Evolutionary conservation across 2,329 filamentous ascomycete species (phyloP).

Genomic region (Fusarium ambrosium): DNA sequence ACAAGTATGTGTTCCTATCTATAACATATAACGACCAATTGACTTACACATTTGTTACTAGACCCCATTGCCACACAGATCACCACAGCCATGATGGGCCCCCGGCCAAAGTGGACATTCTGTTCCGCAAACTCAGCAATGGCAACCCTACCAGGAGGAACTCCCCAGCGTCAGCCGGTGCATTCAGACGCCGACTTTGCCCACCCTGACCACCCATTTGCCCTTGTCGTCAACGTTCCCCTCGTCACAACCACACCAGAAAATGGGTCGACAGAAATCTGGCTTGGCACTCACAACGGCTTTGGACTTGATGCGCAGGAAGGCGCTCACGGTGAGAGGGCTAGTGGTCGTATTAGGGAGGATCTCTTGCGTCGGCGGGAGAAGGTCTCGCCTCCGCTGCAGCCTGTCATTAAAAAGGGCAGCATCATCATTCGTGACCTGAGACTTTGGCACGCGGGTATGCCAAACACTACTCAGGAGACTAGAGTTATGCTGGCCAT

Average conservation of each 20-base stretch:
- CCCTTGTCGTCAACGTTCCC: slow-evolving; percentile 67
- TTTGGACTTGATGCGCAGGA: slow-evolving; percentile 58
- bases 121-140: slow-evolving; percentile 70
- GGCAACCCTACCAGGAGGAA: slow-evolving; percentile 58
- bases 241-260: slow-evolving; percentile 63
- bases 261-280: slow-evolving; percentile 71
- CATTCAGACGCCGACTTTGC: slow-evolving; percentile 72
- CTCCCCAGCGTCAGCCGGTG: slow-evolving; percentile 64
- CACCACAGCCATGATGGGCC: slow-evolving; percentile 67
- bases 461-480: slow-evolving; percentile 67
- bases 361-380: slow-evolving; percentile 56
- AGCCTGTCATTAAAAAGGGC: slow-evolving; percentile 67
- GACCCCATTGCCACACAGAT: slow-evolving; percentile 69
- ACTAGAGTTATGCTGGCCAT: slow-evolving; percentile 71
- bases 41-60: slow-evolving; percentile 42
- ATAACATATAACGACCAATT: fast-evolving
- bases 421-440: slow-evolving; percentile 71
- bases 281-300: slow-evolving; percentile 66
- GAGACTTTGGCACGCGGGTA: slow-evolving; percentile 73
- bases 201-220: slow-evolving; percentile 68
- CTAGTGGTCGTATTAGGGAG: slow-evolving; percentile 64
- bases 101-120: slow-evolving; percentile 68
- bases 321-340: slow-evolving; percentile 64
- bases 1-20: slow-evolving; percentile 57
- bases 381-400: slow-evolving; percentile 58